phyloP scores from a whole-genome alignment of 345 rosid genomes.

The Eutrema yunnanense region DNA sequence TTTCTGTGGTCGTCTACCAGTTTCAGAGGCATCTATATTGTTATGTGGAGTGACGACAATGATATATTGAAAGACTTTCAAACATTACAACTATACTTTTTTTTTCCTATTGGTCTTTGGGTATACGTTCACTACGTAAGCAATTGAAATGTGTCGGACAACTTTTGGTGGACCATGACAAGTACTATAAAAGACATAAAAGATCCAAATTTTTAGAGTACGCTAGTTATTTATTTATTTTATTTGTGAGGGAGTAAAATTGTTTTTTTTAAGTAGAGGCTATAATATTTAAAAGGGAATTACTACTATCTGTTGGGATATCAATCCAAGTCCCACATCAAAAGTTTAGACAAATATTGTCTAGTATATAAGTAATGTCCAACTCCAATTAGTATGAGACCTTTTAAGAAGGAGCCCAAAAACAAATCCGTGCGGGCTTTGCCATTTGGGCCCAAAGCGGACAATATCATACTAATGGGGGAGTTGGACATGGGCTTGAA shows the following conservation, averaged over 20 bases:
- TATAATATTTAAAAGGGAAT: too few relatives aligned
- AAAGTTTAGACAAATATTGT: too few relatives aligned
- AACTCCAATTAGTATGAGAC: too few relatives aligned
- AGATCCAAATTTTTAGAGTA: neutral
- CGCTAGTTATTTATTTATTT: neutral
- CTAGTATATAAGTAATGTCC: too few relatives aligned
- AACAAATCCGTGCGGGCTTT: too few relatives aligned
- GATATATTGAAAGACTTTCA: slow-evolving; percentile 15
- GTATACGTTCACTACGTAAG: slow-evolving; percentile 14
- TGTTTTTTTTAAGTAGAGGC: too few relatives aligned
- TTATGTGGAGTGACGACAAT: slow-evolving; percentile 16
- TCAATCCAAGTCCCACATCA: too few relatives aligned
- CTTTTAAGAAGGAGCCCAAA: too few relatives aligned
- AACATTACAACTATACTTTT: neutral
- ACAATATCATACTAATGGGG: too few relatives aligned
- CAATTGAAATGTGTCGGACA: slow-evolving; percentile 16
- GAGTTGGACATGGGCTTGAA: too few relatives aligned
- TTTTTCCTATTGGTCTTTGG: neutral
- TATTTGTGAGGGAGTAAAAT: neutral
- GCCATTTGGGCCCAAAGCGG: too few relatives aligned
- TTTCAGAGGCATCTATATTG: slow-evolving; percentile 15
- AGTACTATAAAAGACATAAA: neutral
- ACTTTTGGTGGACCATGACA: slow-evolving; percentile 2
- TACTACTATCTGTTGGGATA: too few relatives aligned
- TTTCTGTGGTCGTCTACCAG: neutral